Base-by-base conservation (phyloP, 306 rosid species). In the Alnus glutinosa region DNA sequence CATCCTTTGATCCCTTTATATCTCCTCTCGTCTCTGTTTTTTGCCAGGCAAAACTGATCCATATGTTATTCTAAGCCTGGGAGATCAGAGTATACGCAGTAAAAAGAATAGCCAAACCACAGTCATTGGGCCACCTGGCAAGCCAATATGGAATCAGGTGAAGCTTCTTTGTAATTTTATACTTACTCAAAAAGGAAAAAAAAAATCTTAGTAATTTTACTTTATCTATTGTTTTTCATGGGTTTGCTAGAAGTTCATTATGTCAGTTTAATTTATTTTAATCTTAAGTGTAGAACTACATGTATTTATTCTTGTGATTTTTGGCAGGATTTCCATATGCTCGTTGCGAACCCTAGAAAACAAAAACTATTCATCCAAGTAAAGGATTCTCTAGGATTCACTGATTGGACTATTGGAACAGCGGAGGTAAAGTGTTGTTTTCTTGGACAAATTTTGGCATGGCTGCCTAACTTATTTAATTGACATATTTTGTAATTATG, bases 111-210 rank as follows among this genome's bases (percentile, higher is more conserved):
- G 99, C 76, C 99, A 96, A 87, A 96, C 99, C 49, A 96, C 99
- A 32, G 97, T 96, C 50, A 85, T 88, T 83, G 99, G 99, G 0
- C 91, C 98, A 61, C 99, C 99, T 28, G 99, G 98, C 77, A 88
- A 91, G 90, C 99, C 99, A 71, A 96, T 96, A 75, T 96, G 99
- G 99, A 93, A 96, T 83, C 99, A 96, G 96, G 99, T 95, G 75
- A 85, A 71, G 85, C 75, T 79, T 81, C 75, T 77, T 82, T 57
- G 39, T 70, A 70, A 78, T 64, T 36, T 34, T 44, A 2, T 10
- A 23, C 14, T 23, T 59, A 9, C 6, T 4, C 62, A 9, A 15
- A 4, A 23, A n/a, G n/a, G 10, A n/a, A n/a, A 59, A 59, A n/a
- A n/a, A 19, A 57, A 18, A 54, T 14, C n/a, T 19, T 2, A 16